A percentile compares a stretch with the other conserved stretches of the same genome.
Evolutionary conservation across 148 eudicot genomes (phyloP).

Genomic region (Fagopyrum homotropicum): DNA sequence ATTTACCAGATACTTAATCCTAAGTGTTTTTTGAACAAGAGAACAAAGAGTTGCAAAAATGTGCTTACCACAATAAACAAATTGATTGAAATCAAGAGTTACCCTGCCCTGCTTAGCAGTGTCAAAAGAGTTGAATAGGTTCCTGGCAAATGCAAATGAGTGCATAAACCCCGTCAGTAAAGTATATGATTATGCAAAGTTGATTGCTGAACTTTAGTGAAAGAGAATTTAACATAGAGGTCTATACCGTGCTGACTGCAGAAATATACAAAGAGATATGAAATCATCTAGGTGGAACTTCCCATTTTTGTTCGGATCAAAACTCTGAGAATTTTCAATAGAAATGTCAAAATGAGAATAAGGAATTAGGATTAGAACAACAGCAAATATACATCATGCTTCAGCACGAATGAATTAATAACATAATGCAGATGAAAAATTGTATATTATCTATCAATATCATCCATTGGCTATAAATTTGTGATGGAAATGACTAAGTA

Average conservation of each 20-base stretch:
- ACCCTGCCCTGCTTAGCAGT: slow-evolving; percentile 81
- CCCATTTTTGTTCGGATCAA: slow-evolving; percentile 70
- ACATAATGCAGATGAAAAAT: neutral
- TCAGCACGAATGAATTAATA: neutral
- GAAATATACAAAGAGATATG: slow-evolving; percentile 74
- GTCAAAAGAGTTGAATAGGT: slow-evolving; percentile 82
- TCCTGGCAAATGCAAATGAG: slow-evolving; percentile 32
- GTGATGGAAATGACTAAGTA: neutral
- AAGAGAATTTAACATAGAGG: neutral
- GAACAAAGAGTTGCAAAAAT: slow-evolving; percentile 8
- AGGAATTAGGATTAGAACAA: neutral
- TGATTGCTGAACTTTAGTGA: slow-evolving; percentile 6
- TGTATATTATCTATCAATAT: neutral
- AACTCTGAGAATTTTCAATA: slow-evolving; percentile 46
- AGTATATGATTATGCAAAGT: neutral
- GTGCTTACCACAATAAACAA: slow-evolving; percentile 76
- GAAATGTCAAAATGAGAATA: slow-evolving; percentile 1
- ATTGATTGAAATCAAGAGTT: slow-evolving; percentile 85
- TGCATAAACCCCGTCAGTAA: neutral
- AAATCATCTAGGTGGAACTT: slow-evolving; percentile 74
- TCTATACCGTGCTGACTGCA: slow-evolving; percentile 76
- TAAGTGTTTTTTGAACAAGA: neutral
- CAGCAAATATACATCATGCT: neutral
- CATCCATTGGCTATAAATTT: neutral
- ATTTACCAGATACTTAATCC: neutral